Conservation (phyloP, 768 basidiomycete species). For the Collybiopsis confluens region DNA sequence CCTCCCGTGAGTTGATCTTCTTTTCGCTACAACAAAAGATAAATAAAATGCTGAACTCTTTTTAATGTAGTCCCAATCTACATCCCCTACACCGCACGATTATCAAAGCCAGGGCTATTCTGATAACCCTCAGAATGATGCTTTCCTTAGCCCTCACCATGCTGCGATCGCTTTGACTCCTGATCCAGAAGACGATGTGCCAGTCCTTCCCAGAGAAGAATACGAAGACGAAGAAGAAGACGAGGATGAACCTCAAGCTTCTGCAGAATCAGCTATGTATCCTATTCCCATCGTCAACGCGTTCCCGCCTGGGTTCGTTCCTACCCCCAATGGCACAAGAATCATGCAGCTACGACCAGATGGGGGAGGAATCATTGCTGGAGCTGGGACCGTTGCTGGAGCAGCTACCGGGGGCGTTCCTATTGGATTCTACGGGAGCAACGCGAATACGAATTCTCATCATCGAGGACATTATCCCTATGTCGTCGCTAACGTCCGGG, state of each 20-base stretch:
- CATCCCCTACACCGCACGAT: neutral
- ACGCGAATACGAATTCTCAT: neutral
- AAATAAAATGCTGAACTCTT: too few species aligned
- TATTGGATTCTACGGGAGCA: neutral
- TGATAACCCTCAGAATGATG: neutral
- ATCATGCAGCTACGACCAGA: neutral
- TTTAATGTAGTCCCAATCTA: neutral
- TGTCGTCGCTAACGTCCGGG: neutral
- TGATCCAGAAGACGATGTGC: neutral
- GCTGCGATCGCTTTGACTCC: neutral
- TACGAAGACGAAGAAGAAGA: neutral
- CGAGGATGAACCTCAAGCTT: neutral
- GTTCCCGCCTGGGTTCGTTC: slow-evolving; percentile 2
- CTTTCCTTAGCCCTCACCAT: slow-evolving; percentile 5
- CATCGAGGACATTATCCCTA: neutral
- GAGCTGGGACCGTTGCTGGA: neutral
- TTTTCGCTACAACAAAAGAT: too few species aligned
- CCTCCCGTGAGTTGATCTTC: slow-evolving; percentile 5
- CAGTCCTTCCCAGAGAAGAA: slow-evolving; percentile 6
- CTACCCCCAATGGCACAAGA: neutral
- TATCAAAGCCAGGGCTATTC: neutral
- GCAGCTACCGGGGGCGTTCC: neutral
- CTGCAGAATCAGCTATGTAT: neutral
- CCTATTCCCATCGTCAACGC: slow-evolving; percentile 1
- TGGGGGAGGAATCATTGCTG: neutral